These are phyloP conservation scores for Cantharellus anzutake DNA, from an alignment of 768 basidiomycete species.

Conservation along the genomic window DNA sequence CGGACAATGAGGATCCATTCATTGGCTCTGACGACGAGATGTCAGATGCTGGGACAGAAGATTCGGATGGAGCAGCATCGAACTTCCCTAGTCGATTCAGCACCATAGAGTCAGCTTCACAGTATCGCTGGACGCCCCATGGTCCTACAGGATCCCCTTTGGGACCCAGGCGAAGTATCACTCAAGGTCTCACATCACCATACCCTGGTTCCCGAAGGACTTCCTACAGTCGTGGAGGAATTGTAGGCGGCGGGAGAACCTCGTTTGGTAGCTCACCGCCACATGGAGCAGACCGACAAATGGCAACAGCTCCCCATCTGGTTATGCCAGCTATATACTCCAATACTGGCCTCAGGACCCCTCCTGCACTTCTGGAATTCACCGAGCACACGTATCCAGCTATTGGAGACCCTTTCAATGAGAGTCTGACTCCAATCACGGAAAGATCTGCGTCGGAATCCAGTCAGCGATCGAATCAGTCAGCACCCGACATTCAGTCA, in stretches of 20 bases:
- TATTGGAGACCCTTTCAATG: neutral
- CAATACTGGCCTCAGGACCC: constrained; percentile 11
- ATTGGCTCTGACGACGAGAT: constrained; percentile 15
- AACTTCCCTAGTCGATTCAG: neutral
- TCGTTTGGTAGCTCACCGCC: too few species aligned
- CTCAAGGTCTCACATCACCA: neutral
- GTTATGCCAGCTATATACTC: constrained; percentile 11
- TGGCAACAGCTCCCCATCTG: neutral
- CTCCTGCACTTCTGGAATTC: constrained; percentile 4
- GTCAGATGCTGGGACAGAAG: constrained; percentile 21
- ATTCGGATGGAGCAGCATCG: constrained; percentile 15
- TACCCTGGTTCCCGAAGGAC: constrained; percentile 4
- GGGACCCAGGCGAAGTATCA: neutral
- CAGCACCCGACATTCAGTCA: neutral
- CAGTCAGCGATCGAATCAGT: neutral
- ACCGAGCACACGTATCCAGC: neutral
- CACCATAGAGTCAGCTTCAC: too few species aligned
- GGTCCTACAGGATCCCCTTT: neutral
- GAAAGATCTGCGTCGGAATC: neutral
- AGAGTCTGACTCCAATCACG: neutral
- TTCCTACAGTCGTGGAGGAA: neutral
- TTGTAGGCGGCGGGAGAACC: too few species aligned
- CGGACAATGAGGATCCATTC: constrained; percentile 68
- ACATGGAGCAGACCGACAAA: neutral
- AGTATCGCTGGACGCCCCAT: neutral